Base-by-base conservation (phyloP, 306 rosid species). In the Cicer chorassanicum region DNA sequence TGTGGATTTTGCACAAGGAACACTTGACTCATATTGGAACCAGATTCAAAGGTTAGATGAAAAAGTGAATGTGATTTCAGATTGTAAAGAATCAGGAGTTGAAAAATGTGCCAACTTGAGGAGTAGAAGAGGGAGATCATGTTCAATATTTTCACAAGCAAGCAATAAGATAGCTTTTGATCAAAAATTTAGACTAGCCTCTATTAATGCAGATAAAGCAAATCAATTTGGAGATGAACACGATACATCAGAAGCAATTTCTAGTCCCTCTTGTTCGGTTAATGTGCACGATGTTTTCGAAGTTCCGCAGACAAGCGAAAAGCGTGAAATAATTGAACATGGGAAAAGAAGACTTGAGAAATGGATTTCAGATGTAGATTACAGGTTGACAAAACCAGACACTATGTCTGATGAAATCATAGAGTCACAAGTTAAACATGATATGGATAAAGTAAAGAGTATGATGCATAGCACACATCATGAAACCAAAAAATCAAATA, bases 231-330 rank as follows among this genome's bases (percentile, higher is more conserved):
- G 45, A 67, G 34, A 55, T 71, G 24, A 71, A 60, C 67, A 21
- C 6, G 75, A 77, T 64, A 46, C 70, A 29, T 3, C 36, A 68
- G 87, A 79, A 48, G 46, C 42, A 41, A 60, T 12, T 66, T 63
- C 8, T 64, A 78, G 45, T 81, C 65, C 84, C 41, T 74, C 89
- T 5, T 38, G 73, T 65, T 49, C 79, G 8, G 82, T 75, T 40
- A 83, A 76, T 38, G 74, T 93, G 29, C 89, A 89, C 70, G 99
- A 95, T 82, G 87, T 95, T 21, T 90, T 85, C 42, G 98, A 92
- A 84, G 92, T 90, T 55, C 93, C 96, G 38, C 83, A 84, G 79
- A 64, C 67, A 14, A 61, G 51, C 46, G 86, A 72, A 59, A 85
- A 71, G 72, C 66, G 15, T 38, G 79, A 79, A 73, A 73, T 72